Conservation (phyloP, 2,329 filamentous ascomycete species). For the Tricladium varicosporioides region DNA sequence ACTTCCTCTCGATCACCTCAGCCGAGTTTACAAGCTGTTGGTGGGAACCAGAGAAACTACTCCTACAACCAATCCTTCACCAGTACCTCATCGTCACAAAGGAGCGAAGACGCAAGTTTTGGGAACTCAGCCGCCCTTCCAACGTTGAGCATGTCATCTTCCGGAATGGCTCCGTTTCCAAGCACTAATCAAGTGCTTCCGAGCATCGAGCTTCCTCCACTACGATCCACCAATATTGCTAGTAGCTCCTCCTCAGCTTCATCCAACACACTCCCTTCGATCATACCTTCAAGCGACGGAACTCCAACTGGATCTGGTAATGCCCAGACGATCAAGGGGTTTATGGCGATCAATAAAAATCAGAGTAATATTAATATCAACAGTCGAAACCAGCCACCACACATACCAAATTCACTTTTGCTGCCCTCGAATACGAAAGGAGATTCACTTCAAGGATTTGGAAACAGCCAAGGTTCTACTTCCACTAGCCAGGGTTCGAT, state of each 20-base stretch:
- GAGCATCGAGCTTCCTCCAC: conserved; percentile 2
- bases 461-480: too few relatives aligned
- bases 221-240: neutral
- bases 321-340: conserved; percentile 20
- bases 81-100: too few relatives aligned
- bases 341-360: conserved; percentile 22
- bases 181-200: neutral
- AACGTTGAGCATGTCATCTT: neutral
- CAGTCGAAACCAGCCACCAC: neutral
- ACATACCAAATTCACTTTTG: neutral
- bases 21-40: too few relatives aligned
- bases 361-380: conserved; percentile 4
- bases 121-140: neutral
- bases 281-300: neutral
- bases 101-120: neutral
- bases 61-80: too few relatives aligned
- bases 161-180: neutral
- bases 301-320: neutral
- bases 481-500: too few relatives aligned
- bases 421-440: neutral
- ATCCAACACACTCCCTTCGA: conserved; percentile 1
- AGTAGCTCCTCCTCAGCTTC: neutral
- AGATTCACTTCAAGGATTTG: neutral
- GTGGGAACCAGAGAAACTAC: too few relatives aligned
- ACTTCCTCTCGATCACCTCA: too few relatives aligned